Evolutionary conservation across 2,329 filamentous ascomycete species (phyloP).

Genomic region (Graphilbum fragrans): DNA sequence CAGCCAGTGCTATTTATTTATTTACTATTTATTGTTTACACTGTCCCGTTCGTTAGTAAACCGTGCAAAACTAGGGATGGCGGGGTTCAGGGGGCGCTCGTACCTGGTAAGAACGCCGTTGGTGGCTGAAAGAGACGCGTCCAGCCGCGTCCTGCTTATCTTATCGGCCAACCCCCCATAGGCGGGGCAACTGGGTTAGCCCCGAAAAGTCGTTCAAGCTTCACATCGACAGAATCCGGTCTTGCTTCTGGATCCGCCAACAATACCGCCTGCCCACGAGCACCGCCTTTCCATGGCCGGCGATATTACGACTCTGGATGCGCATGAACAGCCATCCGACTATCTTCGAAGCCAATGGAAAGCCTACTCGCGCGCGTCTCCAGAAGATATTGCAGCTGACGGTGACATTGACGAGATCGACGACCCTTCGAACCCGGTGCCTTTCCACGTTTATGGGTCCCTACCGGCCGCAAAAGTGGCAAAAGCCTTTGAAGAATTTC

Average conservation of each 20-base stretch:
- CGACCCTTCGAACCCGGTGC: conserved; percentile 16
- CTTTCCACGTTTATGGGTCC: conserved; percentile 6
- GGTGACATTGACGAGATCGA: conserved; percentile 44
- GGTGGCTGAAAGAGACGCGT: conserved; percentile 1
- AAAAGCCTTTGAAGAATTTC: conserved; percentile 29
- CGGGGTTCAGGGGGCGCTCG: neutral
- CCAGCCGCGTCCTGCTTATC: conserved; percentile 3
- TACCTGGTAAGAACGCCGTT: too few species aligned
- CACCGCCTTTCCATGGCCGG: conserved; percentile 21
- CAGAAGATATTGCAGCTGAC: conserved; percentile 36
- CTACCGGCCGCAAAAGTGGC: conserved; percentile 21
- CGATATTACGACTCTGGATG: conserved; percentile 47
- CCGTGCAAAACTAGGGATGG: neutral
- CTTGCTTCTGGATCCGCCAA: too few species aligned
- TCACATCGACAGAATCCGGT: too few species aligned
- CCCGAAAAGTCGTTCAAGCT: too few species aligned
- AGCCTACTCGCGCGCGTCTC: conserved; percentile 50
- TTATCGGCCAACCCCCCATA: conserved; percentile 1
- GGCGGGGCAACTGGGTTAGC: conserved; percentile 2
- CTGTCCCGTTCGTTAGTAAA: too few species aligned
- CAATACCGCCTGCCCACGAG: too few species aligned
- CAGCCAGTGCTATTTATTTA: too few species aligned
- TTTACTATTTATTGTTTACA: neutral
- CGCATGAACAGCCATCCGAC: conserved; percentile 66
- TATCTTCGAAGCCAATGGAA: conserved; percentile 64